Base-by-base conservation (phyloP, 2,329 filamentous ascomycete species). In the Fusarium sp. region DNA sequence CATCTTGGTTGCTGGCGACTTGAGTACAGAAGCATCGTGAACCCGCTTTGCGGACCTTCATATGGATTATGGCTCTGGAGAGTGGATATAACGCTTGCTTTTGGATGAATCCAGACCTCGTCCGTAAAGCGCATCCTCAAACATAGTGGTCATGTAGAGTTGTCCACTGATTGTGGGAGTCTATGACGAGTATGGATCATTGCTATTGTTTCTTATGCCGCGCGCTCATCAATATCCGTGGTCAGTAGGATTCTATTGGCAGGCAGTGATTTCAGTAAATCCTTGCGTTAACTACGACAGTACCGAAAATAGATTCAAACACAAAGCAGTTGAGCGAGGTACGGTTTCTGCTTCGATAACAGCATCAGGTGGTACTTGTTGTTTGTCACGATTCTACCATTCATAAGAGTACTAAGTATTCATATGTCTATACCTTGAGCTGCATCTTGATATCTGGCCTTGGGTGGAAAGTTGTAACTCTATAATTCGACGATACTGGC, bases 41-140 rank as follows among this genome's bases (percentile, higher is more conserved):
- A 15, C 41, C 52, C 20, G n/a, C 46, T 30, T 56, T 44, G 30
- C 33, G 50, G 36, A 60, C 30, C 16, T 40, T 36, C 33, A 55
- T 44, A 33, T 52, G 16, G 49, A 36, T 16, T 37, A 40, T 13
- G 26, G 23, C 45, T 52, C 26, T 15, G 15, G 33, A 34, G 20
- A 34, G n/a, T 33, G 23, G 44, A 16, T 47, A 33, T 16, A 18
- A 12, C n/a, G 30, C 10, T 46, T 40, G 23, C 33, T 51, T 51
- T n/a, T 40, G 16, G 26, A 26, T 34, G n/a, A 16, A 31, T 26
- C 46, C 30, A 28, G 42, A n/a, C 33, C 42, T 65, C 33, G n/a
- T 18, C 31, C 23, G n/a, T 30, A 18, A 23, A 37, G 61, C 62
- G 31, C 33, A 53, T 65, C 40, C 23, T 65, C 36, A 31, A 47